phyloP scores from a whole-genome alignment of 768 basidiomycete genomes.

The Lactarius hatsudake region DNA sequence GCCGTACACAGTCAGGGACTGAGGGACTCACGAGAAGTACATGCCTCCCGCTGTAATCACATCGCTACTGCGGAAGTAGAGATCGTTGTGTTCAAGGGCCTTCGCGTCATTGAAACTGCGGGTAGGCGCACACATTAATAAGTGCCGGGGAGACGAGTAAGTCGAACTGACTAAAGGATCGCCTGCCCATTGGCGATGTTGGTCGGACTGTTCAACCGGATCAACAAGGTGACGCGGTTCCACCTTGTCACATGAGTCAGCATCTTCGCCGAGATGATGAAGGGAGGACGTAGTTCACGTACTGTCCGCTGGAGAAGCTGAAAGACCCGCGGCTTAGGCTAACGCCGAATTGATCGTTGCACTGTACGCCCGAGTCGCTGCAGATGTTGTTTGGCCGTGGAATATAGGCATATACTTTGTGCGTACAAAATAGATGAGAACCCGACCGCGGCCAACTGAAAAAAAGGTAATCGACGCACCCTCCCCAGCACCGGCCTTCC shows the following conservation, averaged over 20 bases:
- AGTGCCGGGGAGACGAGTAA: neutral
- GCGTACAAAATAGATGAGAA: constrained; percentile 1
- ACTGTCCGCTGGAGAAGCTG: constrained; percentile 60
- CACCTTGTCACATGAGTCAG: constrained; percentile 42
- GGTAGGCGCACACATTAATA: constrained; percentile 1
- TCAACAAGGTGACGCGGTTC: constrained; percentile 69
- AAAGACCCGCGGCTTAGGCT: constrained; percentile 69
- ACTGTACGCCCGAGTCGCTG: constrained; percentile 49
- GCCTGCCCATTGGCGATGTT: constrained; percentile 73
- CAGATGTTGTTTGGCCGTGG: constrained; percentile 63
- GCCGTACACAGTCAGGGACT: neutral
- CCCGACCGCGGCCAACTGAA: constrained; percentile 2
- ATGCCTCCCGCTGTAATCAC: constrained; percentile 61
- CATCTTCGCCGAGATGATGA: neutral
- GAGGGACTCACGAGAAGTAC: constrained; percentile 59
- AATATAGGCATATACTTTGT: constrained; percentile 77
- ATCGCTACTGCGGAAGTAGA: constrained; percentile 60
- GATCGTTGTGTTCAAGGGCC: constrained; percentile 55
- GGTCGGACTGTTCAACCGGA: constrained; percentile 72
- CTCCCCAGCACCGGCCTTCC: constrained; percentile 61
- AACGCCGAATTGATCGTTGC: constrained; percentile 76
- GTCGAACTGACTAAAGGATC: constrained; percentile 55
- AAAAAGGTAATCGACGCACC: constrained; percentile 41
- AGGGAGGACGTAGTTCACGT: constrained; percentile 34
- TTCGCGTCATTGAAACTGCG: constrained; percentile 66